Percentiles rank a stretch among this genome's conserved stretches.
phyloP scores from a whole-genome alignment of 768 basidiomycete species.

The Phaeolepiota aurea region DNA sequence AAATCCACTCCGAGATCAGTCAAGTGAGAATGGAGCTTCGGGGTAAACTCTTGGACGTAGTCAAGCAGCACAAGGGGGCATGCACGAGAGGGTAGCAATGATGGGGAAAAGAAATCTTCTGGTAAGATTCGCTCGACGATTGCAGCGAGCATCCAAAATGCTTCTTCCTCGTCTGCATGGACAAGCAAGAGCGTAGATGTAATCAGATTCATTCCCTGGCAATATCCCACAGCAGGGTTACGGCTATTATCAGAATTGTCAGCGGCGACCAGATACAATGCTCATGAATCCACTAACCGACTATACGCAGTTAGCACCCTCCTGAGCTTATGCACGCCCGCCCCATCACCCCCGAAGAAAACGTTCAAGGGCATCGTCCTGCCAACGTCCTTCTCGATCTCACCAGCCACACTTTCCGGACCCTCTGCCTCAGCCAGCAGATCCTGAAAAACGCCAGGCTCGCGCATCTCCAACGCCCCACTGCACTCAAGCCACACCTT shows the following conservation, averaged over 20 bases:
- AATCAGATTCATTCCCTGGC: constrained; percentile 93
- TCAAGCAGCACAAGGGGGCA: constrained; percentile 89
- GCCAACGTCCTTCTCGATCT: constrained; percentile 96
- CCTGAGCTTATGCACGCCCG: constrained; percentile 85
- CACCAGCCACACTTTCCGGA: constrained; percentile 44
- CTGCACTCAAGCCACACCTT: constrained; percentile 94
- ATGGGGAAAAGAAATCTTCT: constrained; percentile 89
- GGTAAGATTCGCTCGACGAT: constrained; percentile 88
- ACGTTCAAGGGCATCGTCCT: constrained; percentile 90
- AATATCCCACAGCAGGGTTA: constrained; percentile 89
- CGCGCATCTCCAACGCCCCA: constrained; percentile 54
- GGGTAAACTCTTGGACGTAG: constrained; percentile 71
- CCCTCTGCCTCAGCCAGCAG: constrained; percentile 29
- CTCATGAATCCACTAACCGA: constrained; percentile 43
- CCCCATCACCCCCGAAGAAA: constrained; percentile 96
- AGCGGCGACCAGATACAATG: neutral
- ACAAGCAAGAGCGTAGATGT: constrained; percentile 91
- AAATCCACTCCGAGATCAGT: constrained; percentile 81
- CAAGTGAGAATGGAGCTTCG: constrained; percentile 71
- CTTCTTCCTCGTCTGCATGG: constrained; percentile 92
- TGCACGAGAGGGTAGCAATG: constrained; percentile 85
- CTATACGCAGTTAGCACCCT: constrained; percentile 90
- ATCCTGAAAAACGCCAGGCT: neutral
- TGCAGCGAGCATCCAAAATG: constrained; percentile 89
- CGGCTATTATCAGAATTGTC: constrained; percentile 43